These are phyloP conservation scores for Wickerhamiella cacticola DNA, from an alignment of 805 yeast species.

Conservation along the genomic window DNA sequence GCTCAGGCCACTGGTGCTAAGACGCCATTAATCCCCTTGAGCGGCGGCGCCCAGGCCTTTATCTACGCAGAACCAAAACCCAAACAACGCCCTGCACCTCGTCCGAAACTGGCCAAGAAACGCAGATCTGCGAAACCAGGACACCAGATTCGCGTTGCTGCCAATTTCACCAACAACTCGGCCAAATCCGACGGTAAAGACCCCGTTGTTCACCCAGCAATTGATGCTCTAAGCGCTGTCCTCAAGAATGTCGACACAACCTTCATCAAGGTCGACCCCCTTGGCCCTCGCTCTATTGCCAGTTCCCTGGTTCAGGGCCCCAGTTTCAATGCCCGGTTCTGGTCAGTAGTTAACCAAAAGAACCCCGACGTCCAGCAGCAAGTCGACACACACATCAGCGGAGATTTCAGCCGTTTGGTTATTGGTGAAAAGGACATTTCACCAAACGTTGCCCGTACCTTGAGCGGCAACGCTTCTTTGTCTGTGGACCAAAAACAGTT, in stretches of 20 bases:
- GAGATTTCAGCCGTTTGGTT: constrained; percentile 11
- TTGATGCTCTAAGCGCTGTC: constrained; percentile 18
- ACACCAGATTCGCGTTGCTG: background rate
- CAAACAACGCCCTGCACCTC: constrained; percentile 1
- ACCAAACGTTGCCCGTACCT: constrained; percentile 11
- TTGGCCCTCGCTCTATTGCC: constrained; percentile 10
- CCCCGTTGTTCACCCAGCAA: background rate
- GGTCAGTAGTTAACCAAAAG: constrained; percentile 17
- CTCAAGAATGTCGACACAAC: constrained; percentile 15
- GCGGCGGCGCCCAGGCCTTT: background rate
- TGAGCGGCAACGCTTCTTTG: constrained; percentile 16
- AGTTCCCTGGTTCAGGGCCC: constrained; percentile 11
- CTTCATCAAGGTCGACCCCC: constrained; percentile 2
- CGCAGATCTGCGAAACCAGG: background rate
- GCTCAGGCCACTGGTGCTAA: background rate
- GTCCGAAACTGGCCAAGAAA: background rate
- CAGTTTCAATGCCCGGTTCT: constrained; percentile 20
- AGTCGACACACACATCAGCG: constrained; percentile 11
- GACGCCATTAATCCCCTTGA: background rate
- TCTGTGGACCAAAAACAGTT: constrained; percentile 13
- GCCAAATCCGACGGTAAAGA: background rate
- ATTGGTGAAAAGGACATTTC: background rate
- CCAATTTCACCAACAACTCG: background rate
- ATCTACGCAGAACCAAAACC: background rate
- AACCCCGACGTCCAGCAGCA: background rate